Evolutionary conservation across 768 basidiomycete species (phyloP), one percentile per base, ranked within the genome.

Genomic region (Serendipita sp.): DNA sequence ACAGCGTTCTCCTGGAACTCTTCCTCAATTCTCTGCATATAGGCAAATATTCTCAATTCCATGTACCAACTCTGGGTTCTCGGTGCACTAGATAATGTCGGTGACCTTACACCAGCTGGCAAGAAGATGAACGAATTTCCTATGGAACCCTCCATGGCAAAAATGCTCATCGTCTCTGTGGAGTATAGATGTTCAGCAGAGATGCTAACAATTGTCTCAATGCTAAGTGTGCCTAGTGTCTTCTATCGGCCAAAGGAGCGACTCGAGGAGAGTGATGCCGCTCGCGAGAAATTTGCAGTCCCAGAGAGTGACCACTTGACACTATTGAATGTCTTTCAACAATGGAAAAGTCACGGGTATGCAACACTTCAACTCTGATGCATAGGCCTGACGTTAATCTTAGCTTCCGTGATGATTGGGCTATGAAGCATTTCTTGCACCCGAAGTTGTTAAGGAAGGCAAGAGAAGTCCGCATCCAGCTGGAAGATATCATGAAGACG

Each of bases 51-150:
- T 69, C 78, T 99, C 48, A 97, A 98, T 72, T 98, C 95, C 3
- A 97, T 97, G 93, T 99, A 97, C 73, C 96, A 98, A 72, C 84
- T 99, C 40, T 99, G 96, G 96, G 94, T 97, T 2, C 85, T 99
- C 36, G 94, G 94, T 40, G 96, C 96, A 5, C 80, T 99, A 29
- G 91, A 98, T 77, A 99, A 97, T 69, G 84, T 94, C 43, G 94
- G 96, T n/a, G 91, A 99, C 75, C 77, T 99, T 66, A 99, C 95
- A 2, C 81, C 86, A 1, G 80, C 84, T 63, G 96, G 96, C 3
- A 83, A 89, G 63, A 96, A 96, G 76, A 98, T 99, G 94, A 94
- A 91, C 13, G 92, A 97, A 70, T 98, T 98, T 75, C 96, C 96
- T 2, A 98, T 99, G 94, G 95, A 97, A 72, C 95, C 95, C 1